Percentiles rank a stretch among this genome's conserved stretches.
Conservation (phyloP, 257 asterid species). For the Gentiana dahurica region DNA sequence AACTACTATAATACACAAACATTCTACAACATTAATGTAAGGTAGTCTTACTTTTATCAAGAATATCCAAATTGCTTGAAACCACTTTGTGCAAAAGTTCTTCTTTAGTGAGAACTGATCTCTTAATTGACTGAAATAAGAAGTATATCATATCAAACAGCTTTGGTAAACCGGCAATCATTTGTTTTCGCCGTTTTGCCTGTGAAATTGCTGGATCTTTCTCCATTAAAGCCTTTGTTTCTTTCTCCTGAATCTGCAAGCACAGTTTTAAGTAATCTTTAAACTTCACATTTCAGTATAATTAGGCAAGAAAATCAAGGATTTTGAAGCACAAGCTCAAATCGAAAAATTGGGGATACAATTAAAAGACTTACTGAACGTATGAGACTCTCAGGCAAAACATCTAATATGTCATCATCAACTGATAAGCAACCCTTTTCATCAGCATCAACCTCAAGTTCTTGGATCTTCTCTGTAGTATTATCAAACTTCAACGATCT, state of each 20-base stretch:
- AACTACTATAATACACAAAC: background rate
- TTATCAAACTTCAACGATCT: conserved; percentile 58
- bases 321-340: too few species aligned
- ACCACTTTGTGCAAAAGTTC: conserved; percentile 52
- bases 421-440: conserved; percentile 14
- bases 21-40: background rate
- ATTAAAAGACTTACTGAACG: conserved; percentile 43
- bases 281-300: background rate
- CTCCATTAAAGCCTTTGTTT: conserved; percentile 40
- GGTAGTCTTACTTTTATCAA: conserved; percentile 43
- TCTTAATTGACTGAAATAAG: conserved; percentile 52
- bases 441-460: conserved; percentile 18
- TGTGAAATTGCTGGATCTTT: conserved; percentile 78
- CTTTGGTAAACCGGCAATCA: conserved; percentile 63
- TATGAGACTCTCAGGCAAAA: conserved; percentile 50
- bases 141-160: conserved; percentile 52
- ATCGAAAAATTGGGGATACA: background rate
- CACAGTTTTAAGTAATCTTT: background rate
- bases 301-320: background rate
- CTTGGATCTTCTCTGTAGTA: conserved; percentile 48
- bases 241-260: conserved; percentile 64
- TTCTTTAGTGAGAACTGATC: conserved; percentile 57
- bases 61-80: conserved; percentile 32
- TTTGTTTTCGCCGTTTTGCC: conserved; percentile 54
- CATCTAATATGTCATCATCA: conserved; percentile 31